These are phyloP conservation scores for Cutaneotrichosporon cavernicola DNA, from an alignment of 1,284 basidiomycete species.

Conservation along the genomic window DNA sequence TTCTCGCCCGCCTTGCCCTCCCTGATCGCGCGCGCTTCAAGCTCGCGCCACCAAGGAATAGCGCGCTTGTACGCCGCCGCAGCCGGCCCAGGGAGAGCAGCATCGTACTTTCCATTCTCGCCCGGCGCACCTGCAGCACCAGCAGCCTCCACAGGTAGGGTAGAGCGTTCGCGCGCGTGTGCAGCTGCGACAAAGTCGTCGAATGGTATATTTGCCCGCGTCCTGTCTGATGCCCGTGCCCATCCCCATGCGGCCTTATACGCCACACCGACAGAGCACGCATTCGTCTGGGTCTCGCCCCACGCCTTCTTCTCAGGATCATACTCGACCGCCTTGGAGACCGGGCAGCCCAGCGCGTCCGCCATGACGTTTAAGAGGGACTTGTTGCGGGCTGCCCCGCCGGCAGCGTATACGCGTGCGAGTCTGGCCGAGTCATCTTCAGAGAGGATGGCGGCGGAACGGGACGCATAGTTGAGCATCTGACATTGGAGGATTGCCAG, in stretches of 20 bases:
- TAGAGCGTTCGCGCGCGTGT: constrained; percentile 29
- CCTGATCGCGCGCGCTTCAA: constrained; percentile 32
- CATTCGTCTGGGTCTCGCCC: constrained; percentile 44
- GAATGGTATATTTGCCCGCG: constrained; percentile 10
- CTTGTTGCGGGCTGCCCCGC: constrained; percentile 73
- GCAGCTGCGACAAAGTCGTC: constrained; percentile 24
- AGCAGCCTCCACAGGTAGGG: constrained; percentile 34
- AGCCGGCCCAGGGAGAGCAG: constrained; percentile 30
- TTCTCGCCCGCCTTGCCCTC: constrained; percentile 5
- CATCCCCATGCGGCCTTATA: constrained; percentile 52
- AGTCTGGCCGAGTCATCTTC: constrained; percentile 57
- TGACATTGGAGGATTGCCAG: constrained; percentile 85
- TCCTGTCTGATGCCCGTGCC: constrained; percentile 29
- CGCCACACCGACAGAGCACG: constrained; percentile 49
- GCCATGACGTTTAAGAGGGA: constrained; percentile 73
- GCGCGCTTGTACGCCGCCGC: constrained; percentile 30
- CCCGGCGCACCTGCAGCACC: constrained; percentile 19
- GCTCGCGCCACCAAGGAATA: constrained; percentile 33
- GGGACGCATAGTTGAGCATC: constrained; percentile 58
- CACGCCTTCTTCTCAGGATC: constrained; percentile 27
- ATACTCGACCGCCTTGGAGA: constrained; percentile 55
- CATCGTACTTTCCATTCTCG: constrained; percentile 38
- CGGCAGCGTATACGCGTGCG: constrained; percentile 71
- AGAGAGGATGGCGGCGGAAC: constrained; percentile 61
- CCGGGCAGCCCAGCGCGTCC: constrained; percentile 72